phyloP scores from a whole-genome alignment of 306 rosid genomes.

The Vachellia pachyceras region DNA sequence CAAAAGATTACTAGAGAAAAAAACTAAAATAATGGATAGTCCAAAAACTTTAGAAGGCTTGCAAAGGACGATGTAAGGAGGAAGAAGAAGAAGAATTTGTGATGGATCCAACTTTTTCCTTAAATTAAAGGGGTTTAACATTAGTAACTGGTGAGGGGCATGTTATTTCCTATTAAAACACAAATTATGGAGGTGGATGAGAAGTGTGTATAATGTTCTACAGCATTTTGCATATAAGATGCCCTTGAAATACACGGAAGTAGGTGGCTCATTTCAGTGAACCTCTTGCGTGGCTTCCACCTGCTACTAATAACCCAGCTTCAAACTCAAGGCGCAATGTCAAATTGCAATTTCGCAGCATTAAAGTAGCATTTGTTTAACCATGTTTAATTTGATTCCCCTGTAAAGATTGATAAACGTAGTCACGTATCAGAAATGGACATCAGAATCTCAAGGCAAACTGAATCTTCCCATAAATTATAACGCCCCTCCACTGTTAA shows the following conservation, averaged over 20 bases:
- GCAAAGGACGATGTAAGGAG: background rate
- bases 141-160: background rate
- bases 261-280: constrained; percentile 14
- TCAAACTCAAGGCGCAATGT: background rate
- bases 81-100: background rate
- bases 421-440: constrained; percentile 1
- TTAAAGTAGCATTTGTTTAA: background rate
- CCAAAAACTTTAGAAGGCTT: background rate
- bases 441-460: constrained; percentile 30
- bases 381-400: constrained; percentile 22
- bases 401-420: constrained; percentile 17
- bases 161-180: constrained; percentile 1
- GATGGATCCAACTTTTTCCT: background rate
- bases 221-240: background rate
- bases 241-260: constrained; percentile 19
- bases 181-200: background rate
- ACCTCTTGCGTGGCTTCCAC: constrained; percentile 32
- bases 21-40: background rate
- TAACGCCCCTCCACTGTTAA: background rate
- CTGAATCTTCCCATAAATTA: background rate
- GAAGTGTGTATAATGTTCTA: background rate
- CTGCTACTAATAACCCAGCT: constrained; percentile 8
- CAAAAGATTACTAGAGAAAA: background rate
- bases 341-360: background rate
- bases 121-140: background rate